phyloP scores from a whole-genome alignment of 2,329 filamentous ascomycete species.

The Trichoderma sp. region DNA sequence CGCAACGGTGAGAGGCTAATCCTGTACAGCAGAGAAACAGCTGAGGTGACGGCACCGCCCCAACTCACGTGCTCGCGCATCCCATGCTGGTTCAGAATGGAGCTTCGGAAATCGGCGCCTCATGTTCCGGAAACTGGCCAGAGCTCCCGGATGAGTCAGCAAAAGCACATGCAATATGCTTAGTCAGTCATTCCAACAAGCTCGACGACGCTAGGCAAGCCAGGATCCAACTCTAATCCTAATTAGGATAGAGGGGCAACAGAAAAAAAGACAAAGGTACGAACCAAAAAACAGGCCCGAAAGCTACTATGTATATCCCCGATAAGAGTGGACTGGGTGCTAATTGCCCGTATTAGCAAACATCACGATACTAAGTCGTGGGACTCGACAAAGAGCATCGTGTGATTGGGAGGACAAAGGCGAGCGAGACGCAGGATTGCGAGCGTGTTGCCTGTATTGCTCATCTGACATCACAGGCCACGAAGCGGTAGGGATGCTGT shows the following conservation, averaged over 20 bases:
- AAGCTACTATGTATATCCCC: neutral
- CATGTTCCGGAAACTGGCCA: neutral
- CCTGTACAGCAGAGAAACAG: slow-evolving; percentile 15
- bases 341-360: neutral
- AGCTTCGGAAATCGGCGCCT: slow-evolving; percentile 6
- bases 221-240: neutral
- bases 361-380: neutral
- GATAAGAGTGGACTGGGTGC: slow-evolving; percentile 11
- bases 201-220: neutral
- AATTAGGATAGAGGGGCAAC: slow-evolving; percentile 11
- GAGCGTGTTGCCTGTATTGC: neutral
- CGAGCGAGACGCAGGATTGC: neutral
- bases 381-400: neutral
- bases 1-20: slow-evolving; percentile 18
- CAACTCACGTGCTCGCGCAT: slow-evolving; percentile 13
- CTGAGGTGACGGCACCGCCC: slow-evolving; percentile 16
- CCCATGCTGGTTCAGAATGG: neutral
- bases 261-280: neutral
- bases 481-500: neutral
- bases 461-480: neutral
- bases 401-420: neutral
- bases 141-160: slow-evolving; percentile 5
- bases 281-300: slow-evolving; percentile 4
- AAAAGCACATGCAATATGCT: neutral
- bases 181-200: slow-evolving; percentile 3